These are phyloP conservation scores for Stropharia rugosoannulata DNA, from an alignment of 768 basidiomycete genomes.

Conservation along the genomic window DNA sequence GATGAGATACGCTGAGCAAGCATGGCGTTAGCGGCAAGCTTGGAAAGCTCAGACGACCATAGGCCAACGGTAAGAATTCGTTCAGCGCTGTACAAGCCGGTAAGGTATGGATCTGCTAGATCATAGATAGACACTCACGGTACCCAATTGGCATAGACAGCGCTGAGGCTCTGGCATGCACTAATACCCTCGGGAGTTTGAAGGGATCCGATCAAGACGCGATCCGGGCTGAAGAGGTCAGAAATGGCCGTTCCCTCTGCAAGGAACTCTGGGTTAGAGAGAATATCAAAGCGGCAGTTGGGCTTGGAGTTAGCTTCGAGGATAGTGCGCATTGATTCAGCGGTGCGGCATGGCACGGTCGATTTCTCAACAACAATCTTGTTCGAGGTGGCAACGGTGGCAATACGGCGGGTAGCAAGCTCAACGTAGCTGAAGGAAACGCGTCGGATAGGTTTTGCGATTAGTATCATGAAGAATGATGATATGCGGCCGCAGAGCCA, in stretches of 20 bases:
- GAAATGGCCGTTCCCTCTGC: constrained; percentile 96
- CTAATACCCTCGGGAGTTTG: constrained; percentile 82
- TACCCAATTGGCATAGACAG: constrained; percentile 97
- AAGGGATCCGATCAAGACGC: constrained; percentile 96
- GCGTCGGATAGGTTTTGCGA: constrained; percentile 12
- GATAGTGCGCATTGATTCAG: constrained; percentile 99
- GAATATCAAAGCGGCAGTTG: constrained; percentile 91
- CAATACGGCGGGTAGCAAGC: constrained; percentile 94
- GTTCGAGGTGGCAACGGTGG: constrained; percentile 81
- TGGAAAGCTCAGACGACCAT: constrained; percentile 98
- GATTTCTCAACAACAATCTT: constrained; percentile 99
- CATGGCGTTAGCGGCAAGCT: constrained; percentile 99
- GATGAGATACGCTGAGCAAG: constrained; percentile 99
- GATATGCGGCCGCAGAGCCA: constrained; percentile 7
- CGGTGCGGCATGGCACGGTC: constrained; percentile 97
- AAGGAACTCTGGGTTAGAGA: constrained; percentile 99
- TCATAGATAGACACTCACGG: constrained; percentile 57
- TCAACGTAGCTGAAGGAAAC: constrained; percentile 81
- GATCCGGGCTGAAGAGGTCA: constrained; percentile 89
- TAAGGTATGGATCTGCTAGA: neutral
- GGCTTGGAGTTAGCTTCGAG: constrained; percentile 97
- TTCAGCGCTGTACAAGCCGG: constrained; percentile 45
- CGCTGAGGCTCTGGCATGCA: constrained; percentile 73
- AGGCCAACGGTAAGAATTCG: constrained; percentile 92
- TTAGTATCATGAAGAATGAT: constrained; percentile 9